These are phyloP conservation scores for Stropharia rugosoannulata DNA, from an alignment of 768 basidiomycete genomes.

Conservation along the genomic window DNA sequence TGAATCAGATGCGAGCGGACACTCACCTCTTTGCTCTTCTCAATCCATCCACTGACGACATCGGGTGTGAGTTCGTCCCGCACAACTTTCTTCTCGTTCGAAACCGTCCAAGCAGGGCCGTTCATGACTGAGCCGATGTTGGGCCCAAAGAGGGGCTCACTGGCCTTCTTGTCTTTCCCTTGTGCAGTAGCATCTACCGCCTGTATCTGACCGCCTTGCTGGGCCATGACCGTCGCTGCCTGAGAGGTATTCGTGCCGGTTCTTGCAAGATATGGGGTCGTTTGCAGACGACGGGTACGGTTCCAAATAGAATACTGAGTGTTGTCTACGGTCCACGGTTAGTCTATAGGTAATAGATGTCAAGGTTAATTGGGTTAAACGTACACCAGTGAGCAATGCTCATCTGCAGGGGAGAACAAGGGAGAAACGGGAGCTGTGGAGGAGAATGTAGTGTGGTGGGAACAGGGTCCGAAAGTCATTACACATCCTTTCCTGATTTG, in stretches of 20 bases:
- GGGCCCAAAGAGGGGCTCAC: slow-evolving; percentile 88
- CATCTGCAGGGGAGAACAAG: slow-evolving; percentile 17
- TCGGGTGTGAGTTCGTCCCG: slow-evolving; percentile 80
- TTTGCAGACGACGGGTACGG: slow-evolving; percentile 50
- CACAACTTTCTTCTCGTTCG: slow-evolving; percentile 58
- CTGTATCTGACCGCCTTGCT: slow-evolving; percentile 21
- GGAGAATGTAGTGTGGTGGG: neutral
- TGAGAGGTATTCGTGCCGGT: slow-evolving; percentile 48
- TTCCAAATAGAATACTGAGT: slow-evolving; percentile 59
- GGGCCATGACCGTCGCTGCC: slow-evolving; percentile 49
- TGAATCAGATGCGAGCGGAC: neutral
- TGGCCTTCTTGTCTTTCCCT: slow-evolving; percentile 51
- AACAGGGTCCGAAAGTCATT: slow-evolving; percentile 2
- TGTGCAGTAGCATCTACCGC: slow-evolving; percentile 13
- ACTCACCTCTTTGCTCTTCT: slow-evolving; percentile 82
- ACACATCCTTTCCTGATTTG: slow-evolving; percentile 11
- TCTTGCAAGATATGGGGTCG: slow-evolving; percentile 51
- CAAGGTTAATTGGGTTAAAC: slow-evolving; percentile 12
- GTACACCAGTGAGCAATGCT: slow-evolving; percentile 39
- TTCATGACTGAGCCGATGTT: slow-evolving; percentile 77
- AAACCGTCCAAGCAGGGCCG: slow-evolving; percentile 70
- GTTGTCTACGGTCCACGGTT: slow-evolving; percentile 28
- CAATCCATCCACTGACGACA: slow-evolving; percentile 80
- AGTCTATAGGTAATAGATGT: neutral
- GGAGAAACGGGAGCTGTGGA: slow-evolving; percentile 8